A percentile compares a stretch with the other conserved stretches of the same genome.
phyloP scores from a whole-genome alignment of 1,284 basidiomycete species.

The Fomitiporia mediterranea region DNA sequence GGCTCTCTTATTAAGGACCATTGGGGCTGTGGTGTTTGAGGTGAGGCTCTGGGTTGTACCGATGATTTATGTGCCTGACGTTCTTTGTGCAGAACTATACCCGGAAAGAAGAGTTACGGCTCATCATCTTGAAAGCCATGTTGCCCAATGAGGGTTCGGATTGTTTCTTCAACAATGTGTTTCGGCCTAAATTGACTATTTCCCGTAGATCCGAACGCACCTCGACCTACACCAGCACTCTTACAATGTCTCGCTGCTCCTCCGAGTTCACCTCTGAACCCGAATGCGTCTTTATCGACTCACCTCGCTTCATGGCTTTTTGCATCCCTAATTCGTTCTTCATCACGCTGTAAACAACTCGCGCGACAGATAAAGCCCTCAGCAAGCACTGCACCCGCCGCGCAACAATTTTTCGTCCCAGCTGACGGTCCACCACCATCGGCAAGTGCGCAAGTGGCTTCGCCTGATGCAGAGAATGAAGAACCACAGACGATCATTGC shows the following conservation, averaged over 20 bases:
- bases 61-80: not conserved
- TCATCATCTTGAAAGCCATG: slow-evolving; percentile 66
- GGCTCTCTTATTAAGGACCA: slow-evolving; percentile 59
- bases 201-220: slow-evolving; percentile 33
- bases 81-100: slow-evolving; percentile 57
- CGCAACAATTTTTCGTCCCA: slow-evolving; percentile 58
- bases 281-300: slow-evolving; percentile 51
- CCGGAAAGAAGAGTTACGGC: slow-evolving; percentile 59
- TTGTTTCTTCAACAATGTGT: slow-evolving; percentile 22
- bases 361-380: slow-evolving; percentile 64
- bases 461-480: slow-evolving; percentile 44
- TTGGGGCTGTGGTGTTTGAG: slow-evolving; percentile 68
- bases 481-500: slow-evolving; percentile 70
- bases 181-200: slow-evolving; percentile 11
- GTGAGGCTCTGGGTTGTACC: slow-evolving; percentile 34
- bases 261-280: slow-evolving; percentile 50
- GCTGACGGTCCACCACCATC: slow-evolving; percentile 52
- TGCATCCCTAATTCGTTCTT: slow-evolving; percentile 61
- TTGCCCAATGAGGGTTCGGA: slow-evolving; percentile 45
- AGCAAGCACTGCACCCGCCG: slow-evolving; percentile 31
- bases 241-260: slow-evolving; percentile 56
- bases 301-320: slow-evolving; percentile 70
- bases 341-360: slow-evolving; percentile 72
- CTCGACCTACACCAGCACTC: slow-evolving; percentile 55
- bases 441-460: slow-evolving; percentile 23